Conservation (phyloP, 768 basidiomycete genomes). For the Xerocomus spinulosus region DNA sequence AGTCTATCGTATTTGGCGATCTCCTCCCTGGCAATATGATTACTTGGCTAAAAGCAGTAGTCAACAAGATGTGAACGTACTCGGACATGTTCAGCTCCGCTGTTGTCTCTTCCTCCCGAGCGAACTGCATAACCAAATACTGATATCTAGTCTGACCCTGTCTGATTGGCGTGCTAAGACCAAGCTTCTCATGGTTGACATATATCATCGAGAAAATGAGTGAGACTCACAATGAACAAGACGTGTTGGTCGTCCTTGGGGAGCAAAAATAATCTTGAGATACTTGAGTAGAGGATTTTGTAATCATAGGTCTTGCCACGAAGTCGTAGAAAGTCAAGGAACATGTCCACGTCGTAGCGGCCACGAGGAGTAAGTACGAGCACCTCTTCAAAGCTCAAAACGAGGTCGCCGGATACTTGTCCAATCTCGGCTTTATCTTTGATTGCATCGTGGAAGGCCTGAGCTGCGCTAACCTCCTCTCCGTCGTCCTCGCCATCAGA, state of each 20-base stretch:
- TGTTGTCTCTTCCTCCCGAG: constrained; percentile 94
- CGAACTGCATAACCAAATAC: constrained; percentile 97
- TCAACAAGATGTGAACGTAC: constrained; percentile 42
- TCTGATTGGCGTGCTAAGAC: constrained; percentile 87
- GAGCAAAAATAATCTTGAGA: constrained; percentile 84
- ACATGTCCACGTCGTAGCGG: constrained; percentile 97
- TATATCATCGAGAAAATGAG: neutral
- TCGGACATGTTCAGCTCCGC: constrained; percentile 91
- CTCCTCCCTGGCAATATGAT: constrained; percentile 54
- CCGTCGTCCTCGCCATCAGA: constrained; percentile 67
- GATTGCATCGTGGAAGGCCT: constrained; percentile 93
- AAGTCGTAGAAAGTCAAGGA: constrained; percentile 86
- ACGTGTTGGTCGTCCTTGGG: constrained; percentile 97
- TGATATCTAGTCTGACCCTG: constrained; percentile 99
- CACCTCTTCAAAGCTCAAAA: constrained; percentile 93
- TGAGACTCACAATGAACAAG: constrained; percentile 76
- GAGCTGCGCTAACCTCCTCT: constrained; percentile 85
- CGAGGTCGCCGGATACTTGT: constrained; percentile 84
- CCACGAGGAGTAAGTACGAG: constrained; percentile 94
- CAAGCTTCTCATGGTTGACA: constrained; percentile 52
- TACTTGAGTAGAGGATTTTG: constrained; percentile 87
- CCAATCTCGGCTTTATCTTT: constrained; percentile 96
- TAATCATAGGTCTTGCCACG: constrained; percentile 99
- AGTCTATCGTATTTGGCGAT: constrained; percentile 75
- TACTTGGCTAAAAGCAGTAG: neutral